Base-by-base conservation (phyloP, 2,329 filamentous ascomycete genomes). In the Microsporum canis region DNA sequence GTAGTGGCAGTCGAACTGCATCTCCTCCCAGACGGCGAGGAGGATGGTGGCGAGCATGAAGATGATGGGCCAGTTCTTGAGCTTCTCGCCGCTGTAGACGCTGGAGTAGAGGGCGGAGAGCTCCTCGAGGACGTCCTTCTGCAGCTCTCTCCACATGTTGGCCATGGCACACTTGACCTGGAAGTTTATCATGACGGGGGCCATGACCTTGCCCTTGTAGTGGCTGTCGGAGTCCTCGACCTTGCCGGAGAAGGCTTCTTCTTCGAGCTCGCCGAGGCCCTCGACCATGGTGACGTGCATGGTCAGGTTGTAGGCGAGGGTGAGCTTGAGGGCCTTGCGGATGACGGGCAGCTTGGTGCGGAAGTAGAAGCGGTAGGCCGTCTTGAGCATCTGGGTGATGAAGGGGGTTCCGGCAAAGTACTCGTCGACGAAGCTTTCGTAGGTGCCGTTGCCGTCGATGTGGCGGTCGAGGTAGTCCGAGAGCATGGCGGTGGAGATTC, bases 181-280 rank as follows among this genome's bases (percentile, higher is more conserved):
- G 84, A 96, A 96, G 80, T 96, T 97, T 83, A 97, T 95, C 91
- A 97, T 95, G 72, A 96, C 91, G 10, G 92, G 92, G 14, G 92
- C 92, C 65, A 96, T 86, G 39, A 88, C 91, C 79, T 92, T 92
- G 70, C 91, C 91, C 68, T 83, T 87, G 80, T 88, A 96, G 73
- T 89, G 94, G 66, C 90, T 95, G 60, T 87, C 84, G 69, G 89
- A 84, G 69, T 94, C 88, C 58, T 92, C 85, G 65, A 97, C 92
- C 77, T 89, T 87, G 65, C 91, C 92, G 60, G 88, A 81, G 71
- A 91, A 80, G 29, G 80, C 77, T 65, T 90, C 84, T 57, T 57
- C 55, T 70, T 96, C 90, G 47, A 66, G 39, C 12, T 89, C 86
- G 23, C 89, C 88, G 63, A 94, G 83, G 66, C 89, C 90, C 76